Base-by-base conservation (phyloP, 257 asterid species). In the Gentiana dahurica region DNA sequence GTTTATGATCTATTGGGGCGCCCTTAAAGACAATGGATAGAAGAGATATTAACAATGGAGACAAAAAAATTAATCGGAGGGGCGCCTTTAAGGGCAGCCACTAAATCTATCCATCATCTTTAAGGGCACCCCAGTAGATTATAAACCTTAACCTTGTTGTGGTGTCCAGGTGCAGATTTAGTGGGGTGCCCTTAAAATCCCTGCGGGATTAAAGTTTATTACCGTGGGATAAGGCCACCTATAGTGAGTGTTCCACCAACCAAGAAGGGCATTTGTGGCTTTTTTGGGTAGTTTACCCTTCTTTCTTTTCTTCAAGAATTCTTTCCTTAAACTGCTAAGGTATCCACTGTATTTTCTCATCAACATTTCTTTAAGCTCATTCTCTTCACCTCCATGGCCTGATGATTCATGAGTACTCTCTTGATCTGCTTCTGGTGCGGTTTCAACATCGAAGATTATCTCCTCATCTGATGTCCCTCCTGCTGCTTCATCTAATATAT, bases 221-320 rank as follows among this genome's bases (percentile, higher is more conserved):
- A 84, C 96, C 79, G 96, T 85, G 38, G 96, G 96, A 69, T 88
- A 88, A 8, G 97, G 97, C 97, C 97, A 88, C 64, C 94, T 73
- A 38, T 77, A 81, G 48, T 88, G 95, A 5, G 82, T 8, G 58
- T 77, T 81, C 97, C 97, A 88, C 97, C 97, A 88, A 12, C 85
- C 82, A 8, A 85, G 78, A 73, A 88, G 70, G 0, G 77, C 77
- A 12, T 63, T 49, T 55, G 80, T 69, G 0, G 95, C 95, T 44
- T 76, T 76, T 63, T 85, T 83, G 2, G 95, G 85, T 6, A 88
- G 79, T 63, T 77, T 85, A 0, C 94, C 95, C 58, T 79, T 85
- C 68, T 77, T 88, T 63, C 85, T 63, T 58, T 83, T 85, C 80
- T 83, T 83, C 68, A 79, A 45, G 65, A 85, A 81, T 46, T 85